Conservation (phyloP, 352 stramenopile genomes). For the Phytophthora constricta region DNA sequence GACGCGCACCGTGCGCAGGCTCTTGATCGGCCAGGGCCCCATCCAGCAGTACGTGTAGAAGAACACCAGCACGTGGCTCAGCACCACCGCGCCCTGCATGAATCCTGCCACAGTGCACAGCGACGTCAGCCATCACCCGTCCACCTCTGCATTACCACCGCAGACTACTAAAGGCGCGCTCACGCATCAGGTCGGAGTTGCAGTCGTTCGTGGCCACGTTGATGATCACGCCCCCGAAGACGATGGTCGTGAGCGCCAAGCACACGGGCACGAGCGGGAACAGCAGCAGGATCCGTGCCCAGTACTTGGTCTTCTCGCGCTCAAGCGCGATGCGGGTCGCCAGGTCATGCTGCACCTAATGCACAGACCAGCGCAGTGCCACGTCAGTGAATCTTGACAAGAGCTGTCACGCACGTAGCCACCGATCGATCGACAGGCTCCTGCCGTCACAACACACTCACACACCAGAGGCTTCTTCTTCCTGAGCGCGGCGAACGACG, state of each 20-base stretch:
- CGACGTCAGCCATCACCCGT: slow-evolving; percentile 15
- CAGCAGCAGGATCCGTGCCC: slow-evolving; percentile 65
- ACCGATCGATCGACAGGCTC: too few relatives aligned
- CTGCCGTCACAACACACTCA: slow-evolving; percentile 12
- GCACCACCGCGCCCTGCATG: slow-evolving; percentile 64
- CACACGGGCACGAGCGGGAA: slow-evolving; percentile 70
- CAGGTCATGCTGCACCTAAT: slow-evolving; percentile 54
- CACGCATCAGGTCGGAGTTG: slow-evolving; percentile 74
- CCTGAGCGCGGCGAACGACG: slow-evolving; percentile 51
- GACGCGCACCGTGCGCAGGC: slow-evolving; percentile 58
- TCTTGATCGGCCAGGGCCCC: slow-evolving; percentile 59
- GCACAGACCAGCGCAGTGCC: slow-evolving; percentile 4
- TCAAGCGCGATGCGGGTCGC: slow-evolving; percentile 55
- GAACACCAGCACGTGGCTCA: slow-evolving; percentile 68
- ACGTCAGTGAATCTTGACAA: slow-evolving; percentile 15
- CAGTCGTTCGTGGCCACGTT: slow-evolving; percentile 71
- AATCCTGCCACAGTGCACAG: slow-evolving; percentile 48
- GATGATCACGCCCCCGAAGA: slow-evolving; percentile 72
- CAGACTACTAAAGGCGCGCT: slow-evolving; percentile 18
- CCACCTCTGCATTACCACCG: slow-evolving; percentile 1
- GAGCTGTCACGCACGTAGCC: slow-evolving; percentile 3
- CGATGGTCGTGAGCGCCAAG: slow-evolving; percentile 63
- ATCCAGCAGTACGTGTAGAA: slow-evolving; percentile 85
- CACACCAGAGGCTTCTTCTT: slow-evolving; percentile 53
- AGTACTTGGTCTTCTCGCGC: slow-evolving; percentile 77